Percentiles rank a stretch among this genome's conserved stretches.
Evolutionary conservation across 305 asterid genomes (phyloP).

Genomic region (Plantago lanceolata): DNA sequence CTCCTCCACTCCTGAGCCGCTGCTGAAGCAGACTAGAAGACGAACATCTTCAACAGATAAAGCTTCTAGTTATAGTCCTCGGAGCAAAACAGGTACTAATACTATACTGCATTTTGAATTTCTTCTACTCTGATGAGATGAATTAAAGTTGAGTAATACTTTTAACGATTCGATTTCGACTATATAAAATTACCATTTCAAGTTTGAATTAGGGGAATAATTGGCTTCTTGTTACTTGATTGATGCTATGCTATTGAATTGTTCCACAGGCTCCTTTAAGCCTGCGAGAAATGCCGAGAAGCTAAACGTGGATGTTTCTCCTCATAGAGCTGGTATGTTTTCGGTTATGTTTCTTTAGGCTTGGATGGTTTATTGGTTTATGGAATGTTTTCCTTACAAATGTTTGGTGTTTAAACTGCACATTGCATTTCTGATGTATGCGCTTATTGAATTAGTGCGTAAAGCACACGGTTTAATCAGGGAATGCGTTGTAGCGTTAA

Average conservation of each 20-base stretch:
- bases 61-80: constrained; percentile 19
- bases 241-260: constrained; percentile 6
- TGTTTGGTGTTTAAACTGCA: background rate
- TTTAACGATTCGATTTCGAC: background rate
- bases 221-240: background rate
- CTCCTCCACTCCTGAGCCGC: constrained; percentile 23
- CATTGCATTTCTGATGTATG: no score
- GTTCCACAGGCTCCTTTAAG: constrained; percentile 34
- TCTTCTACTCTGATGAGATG: constrained; percentile 8
- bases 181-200: background rate
- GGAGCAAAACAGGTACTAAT: constrained; percentile 31
- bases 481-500: no score
- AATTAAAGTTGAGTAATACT: no score
- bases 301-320: constrained; percentile 71
- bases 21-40: constrained; percentile 19
- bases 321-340: constrained; percentile 93
- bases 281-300: constrained; percentile 35
- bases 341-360: constrained; percentile 8
- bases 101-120: background rate
- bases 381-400: background rate
- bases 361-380: background rate
- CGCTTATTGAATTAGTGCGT: no score
- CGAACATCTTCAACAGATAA: constrained; percentile 19
- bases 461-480: no score
- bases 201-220: no score